phyloP scores from a whole-genome alignment of 148 eudicot species.

The Camellia lanceoleosa region DNA sequence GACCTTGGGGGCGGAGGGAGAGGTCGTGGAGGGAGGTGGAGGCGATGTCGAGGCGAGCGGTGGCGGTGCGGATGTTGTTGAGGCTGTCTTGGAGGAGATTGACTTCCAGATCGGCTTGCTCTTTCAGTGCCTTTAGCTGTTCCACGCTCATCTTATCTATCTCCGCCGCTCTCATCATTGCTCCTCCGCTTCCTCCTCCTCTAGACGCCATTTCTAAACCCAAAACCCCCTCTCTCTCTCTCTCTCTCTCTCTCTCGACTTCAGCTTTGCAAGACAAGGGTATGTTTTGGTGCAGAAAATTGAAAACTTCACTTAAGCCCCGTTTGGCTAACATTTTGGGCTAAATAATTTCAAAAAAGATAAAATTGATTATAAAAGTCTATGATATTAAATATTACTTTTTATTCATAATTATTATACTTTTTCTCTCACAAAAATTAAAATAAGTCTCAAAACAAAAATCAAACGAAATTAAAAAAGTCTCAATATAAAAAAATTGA shows the following conservation, averaged over 20 bases:
- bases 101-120: conserved; percentile 74
- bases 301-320: too few species aligned
- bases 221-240: not conserved
- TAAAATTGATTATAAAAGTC: too few species aligned
- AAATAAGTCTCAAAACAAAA: too few species aligned
- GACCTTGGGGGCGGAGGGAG: conserved; percentile 82
- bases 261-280: not conserved
- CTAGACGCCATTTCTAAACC: conserved; percentile 20
- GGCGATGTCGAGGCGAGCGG: conserved; percentile 77
- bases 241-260: not conserved
- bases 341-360: too few species aligned
- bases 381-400: too few species aligned
- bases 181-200: conserved; percentile 14
- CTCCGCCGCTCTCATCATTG: conserved; percentile 35
- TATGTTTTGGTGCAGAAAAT: too few species aligned
- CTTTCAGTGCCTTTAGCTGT: conserved; percentile 75
- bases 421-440: too few species aligned
- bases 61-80: conserved; percentile 88
- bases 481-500: too few species aligned
- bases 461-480: too few species aligned
- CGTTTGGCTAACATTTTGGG: too few species aligned
- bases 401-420: too few species aligned
- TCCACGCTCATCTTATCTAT: conserved; percentile 78
- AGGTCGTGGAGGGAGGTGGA: conserved; percentile 75
- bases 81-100: conserved; percentile 89